Evolutionary conservation across 2,329 filamentous ascomycete genomes (phyloP), one percentile per base, ranked within the genome.

Genomic region (Ophiocordyceps polyrhachis-furcata): DNA sequence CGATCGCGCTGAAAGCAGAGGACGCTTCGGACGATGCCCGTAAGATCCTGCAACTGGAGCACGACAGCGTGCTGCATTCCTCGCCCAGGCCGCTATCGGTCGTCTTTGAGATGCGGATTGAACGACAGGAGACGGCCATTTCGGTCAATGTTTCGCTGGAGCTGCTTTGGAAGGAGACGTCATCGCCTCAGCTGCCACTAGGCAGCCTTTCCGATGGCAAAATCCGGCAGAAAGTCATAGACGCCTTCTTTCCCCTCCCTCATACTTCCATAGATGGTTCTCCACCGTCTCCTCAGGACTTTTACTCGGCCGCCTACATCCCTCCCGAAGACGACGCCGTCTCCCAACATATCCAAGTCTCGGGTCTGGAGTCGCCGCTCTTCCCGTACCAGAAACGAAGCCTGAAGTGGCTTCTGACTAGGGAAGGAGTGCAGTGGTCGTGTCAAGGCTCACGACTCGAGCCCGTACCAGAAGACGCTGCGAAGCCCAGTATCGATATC

Each of bases 381-480:
- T 87, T 77, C 55, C 81, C 81, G 0, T 88, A 86, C 48, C 83
- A 88, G 57, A 74, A 74, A 45, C 66, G 81, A 47, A 73, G 81
- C 2, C 66, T 87, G 2, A 68, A 76, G 42, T 89, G 83, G 83
- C 64, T 87, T 47, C 58, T 88, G 41, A 61, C 62, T 40, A 70
- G 79, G 41, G 83, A 89, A 61, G 76, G 76, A 5, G 69, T 76
- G 3, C 55, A 62, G 20, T 78, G 70, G 68, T 55, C 51, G 5
- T 43, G 45, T 23, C 51, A 44, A 15, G 42, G 46, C 29, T 41
- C 44, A 9, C 21, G 40, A 15, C 41, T 61, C n/a, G 45, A 54
- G 21, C 45, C 51, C 8, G 40, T 55, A 13, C 25, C 46, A 19
- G 12, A 40, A 15, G 44, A 45, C 6, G 43, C 49, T 15, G 19